Evolutionary conservation across 139 green algal genomes (phyloP), one percentile per base, ranked within the genome.

Genomic region (Volvox africanus): DNA sequence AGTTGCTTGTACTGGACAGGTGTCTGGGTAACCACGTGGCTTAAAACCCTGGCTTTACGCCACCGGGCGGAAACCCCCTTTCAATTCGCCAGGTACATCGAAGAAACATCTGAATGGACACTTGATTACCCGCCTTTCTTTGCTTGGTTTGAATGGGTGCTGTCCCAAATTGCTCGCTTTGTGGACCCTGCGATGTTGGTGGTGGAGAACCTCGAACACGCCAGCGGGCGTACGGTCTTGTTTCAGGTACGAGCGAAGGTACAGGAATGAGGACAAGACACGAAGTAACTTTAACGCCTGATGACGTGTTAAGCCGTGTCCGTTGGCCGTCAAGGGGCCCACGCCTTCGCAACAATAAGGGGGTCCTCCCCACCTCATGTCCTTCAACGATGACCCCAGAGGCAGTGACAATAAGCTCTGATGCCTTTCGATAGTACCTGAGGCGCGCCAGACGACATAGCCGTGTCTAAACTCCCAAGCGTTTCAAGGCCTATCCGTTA

Each of bases 111-210:
- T 0, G 82, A 97, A 79, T 99, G 98, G 98, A 99, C 98, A 0
- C 92, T 99, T 71, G 98, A 99, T 93, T 99, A 99, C 89, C 98
- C 98, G 13, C 98, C 98, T 0, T 89, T 99, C 5, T 99, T 99
- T 87, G 98, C 98, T 3, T 99, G 97, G 96, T 98, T 99, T 80
- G 97, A 99, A 87, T 96, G 93, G 82, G 68, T 83, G 0, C 92
- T 99, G 28, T 91, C 96, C 0, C 92, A 98, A 21, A 33, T 92
- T 5, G 98, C 97, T 0, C 12, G 30, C 1, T 76, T 87, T 0
- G 75, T 97, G 0, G 98, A 99, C 89, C 94, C 97, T 0, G 88
- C 90, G 3, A 99, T 99, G 97, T 92, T 99, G 62, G 88, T 90
- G 84, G 91, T 97, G 11, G 18, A n/a, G 19, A 97, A 97, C 86